These are phyloP conservation scores for Tylopilus sp. DNA, from an alignment of 768 basidiomycete species.

Conservation along the genomic window DNA sequence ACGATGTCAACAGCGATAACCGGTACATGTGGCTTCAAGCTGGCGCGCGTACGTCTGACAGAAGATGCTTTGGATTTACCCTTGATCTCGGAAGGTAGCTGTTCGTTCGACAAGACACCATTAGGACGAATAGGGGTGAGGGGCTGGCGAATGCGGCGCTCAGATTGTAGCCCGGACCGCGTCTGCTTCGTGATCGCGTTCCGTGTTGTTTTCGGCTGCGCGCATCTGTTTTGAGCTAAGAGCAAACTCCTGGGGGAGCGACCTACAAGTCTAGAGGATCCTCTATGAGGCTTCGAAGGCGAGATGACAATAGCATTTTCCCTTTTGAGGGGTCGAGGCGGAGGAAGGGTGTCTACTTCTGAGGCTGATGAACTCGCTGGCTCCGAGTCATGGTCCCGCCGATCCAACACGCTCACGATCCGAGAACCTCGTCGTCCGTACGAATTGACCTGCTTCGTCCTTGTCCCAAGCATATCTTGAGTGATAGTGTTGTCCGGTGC, in stretches of 20 bases:
- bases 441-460: conserved; percentile 61
- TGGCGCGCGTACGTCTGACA: conserved; percentile 18
- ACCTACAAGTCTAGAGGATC: conserved; percentile 12
- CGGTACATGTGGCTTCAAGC: conserved; percentile 42
- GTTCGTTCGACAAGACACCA: conserved; percentile 37
- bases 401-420: conserved; percentile 47
- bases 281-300: conserved; percentile 12
- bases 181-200: conserved; percentile 13
- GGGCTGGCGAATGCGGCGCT: conserved; percentile 34
- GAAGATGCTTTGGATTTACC: conserved; percentile 21
- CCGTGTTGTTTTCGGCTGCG: conserved; percentile 17
- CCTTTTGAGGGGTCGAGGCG: conserved; percentile 8
- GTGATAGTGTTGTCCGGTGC: neutral
- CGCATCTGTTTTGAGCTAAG: conserved; percentile 25
- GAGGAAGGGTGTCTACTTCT: conserved; percentile 34
- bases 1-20: conserved; percentile 65
- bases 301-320: conserved; percentile 27
- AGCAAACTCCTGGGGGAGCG: conserved; percentile 20
- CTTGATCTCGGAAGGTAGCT: conserved; percentile 18
- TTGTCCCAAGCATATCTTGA: conserved; percentile 50
- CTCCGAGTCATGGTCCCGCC: conserved; percentile 25
- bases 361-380: conserved; percentile 31
- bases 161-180: conserved; percentile 12
- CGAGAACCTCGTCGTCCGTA: conserved; percentile 65
- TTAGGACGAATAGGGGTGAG: conserved; percentile 40